phyloP scores from a whole-genome alignment of 345 rosid species.

The Nasturtium officinale region DNA sequence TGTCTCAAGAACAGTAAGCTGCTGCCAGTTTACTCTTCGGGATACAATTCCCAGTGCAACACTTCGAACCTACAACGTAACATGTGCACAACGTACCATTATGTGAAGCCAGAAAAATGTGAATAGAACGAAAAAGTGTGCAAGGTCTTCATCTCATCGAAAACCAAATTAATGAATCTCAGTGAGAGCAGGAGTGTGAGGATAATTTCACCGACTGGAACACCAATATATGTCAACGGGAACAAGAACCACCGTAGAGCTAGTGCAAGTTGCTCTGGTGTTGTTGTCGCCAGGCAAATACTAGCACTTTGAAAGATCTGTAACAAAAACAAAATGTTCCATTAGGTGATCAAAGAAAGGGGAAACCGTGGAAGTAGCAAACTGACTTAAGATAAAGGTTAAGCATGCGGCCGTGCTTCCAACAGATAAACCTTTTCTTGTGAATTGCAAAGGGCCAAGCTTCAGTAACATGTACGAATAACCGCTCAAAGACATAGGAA shows the following conservation, averaged over 20 bases:
- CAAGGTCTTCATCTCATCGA: constrained; percentile 69
- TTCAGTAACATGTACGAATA: constrained; percentile 80
- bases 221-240: constrained; percentile 71
- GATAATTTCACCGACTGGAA: constrained; percentile 83
- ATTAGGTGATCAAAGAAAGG: background rate
- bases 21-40: constrained; percentile 87
- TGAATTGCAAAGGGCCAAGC: constrained; percentile 83
- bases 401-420: constrained; percentile 96
- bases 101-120: constrained; percentile 15
- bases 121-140: background rate
- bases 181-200: constrained; percentile 87
- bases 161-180: constrained; percentile 86
- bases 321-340: constrained; percentile 28
- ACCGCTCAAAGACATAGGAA: constrained; percentile 73
- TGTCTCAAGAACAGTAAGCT: constrained; percentile 75
- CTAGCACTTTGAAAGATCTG: constrained; percentile 95
- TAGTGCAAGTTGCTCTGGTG: constrained; percentile 90
- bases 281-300: constrained; percentile 87
- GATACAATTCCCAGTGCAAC: constrained; percentile 90
- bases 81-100: background rate
- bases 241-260: constrained; percentile 86
- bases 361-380: background rate
- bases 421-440: constrained; percentile 90
- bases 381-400: constrained; percentile 73
- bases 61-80: constrained; percentile 66